Evolutionary conservation across 176 grass and related monocot genomes (phyloP), one percentile per base, ranked within the genome.

Genomic region (Musa acuminata): DNA sequence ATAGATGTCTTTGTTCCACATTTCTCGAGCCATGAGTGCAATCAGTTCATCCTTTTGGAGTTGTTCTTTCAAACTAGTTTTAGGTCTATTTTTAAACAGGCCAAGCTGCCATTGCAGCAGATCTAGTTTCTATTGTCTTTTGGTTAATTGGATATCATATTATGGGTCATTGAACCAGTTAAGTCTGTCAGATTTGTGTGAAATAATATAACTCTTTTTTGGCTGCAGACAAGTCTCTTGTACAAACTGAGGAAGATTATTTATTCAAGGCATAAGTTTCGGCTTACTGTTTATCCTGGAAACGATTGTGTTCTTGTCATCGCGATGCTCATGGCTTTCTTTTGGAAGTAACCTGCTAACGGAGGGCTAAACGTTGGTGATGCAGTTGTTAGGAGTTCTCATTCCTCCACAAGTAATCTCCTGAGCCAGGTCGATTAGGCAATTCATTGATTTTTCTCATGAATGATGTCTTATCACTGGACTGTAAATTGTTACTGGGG

Each of bases 231-330:
- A 73, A 87, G 76, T 87, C 88, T 99, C 69, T 64, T 87, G 76
- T 94, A 99, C 75, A 99, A 85, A 81, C 84, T 99, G 52, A 90
- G 82, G 73, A 83, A 99, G 88, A 74, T 75, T 26, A 43, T 94
- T 11, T 94, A 94, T 86, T 91, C 90, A 74, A 82, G 90, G 76
- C 80, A 71, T 24, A 94, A 94, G 71, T 99, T 94, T 73, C 79
- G 90, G 74, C 83, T 91, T 54, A 94, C 95, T 9, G 84, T 94
- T 62, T 94, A 94, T 77, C 95, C 95, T 60, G 89, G 88, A 93
- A 94, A 89, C 58, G 95, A 94, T 83, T 80, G 62, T 64, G 78
- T 91, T 71, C 75, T 99, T 14, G 52, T 86, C 72, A 80, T 99
- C 52, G 69, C 90, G 81, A 94, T 94, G 95, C 72, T 94, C 51